phyloP scores from a whole-genome alignment of 208 protist genomes.

The Trypanosoma avium region DNA sequence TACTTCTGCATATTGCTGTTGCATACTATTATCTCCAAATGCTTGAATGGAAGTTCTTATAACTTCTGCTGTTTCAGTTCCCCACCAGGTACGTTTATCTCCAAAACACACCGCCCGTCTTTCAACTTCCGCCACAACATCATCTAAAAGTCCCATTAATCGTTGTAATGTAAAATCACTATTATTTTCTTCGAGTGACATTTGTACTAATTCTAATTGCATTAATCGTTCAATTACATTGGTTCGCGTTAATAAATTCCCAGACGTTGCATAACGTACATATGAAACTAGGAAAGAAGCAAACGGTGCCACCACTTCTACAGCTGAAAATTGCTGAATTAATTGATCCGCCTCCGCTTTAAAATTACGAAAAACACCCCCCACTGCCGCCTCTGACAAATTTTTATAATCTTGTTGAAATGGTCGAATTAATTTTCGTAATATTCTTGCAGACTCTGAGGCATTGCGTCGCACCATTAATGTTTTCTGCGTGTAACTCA shows the following conservation, averaged over 20 bases:
- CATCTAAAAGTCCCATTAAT: constrained; percentile 75
- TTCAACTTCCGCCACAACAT: constrained; percentile 63
- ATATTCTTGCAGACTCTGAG: constrained; percentile 51
- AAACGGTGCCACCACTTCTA: constrained; percentile 82
- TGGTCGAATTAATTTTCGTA: constrained; percentile 67
- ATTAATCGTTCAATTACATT: constrained; percentile 67
- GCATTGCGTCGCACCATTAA: constrained; percentile 79
- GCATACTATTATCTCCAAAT: constrained; percentile 48
- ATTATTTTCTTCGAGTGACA: constrained; percentile 62
- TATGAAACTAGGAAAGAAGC: constrained; percentile 71
- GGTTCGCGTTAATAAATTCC: constrained; percentile 62
- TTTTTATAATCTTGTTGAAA: constrained; percentile 84
- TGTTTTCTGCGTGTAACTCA: constrained; percentile 77
- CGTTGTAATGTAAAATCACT: constrained; percentile 46
- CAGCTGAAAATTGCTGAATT: constrained; percentile 43
- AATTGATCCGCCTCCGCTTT: constrained; percentile 69
- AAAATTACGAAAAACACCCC: constrained; percentile 77
- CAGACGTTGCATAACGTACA: constrained; percentile 57
- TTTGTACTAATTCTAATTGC: constrained; percentile 60
- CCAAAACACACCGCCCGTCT: constrained; percentile 40
- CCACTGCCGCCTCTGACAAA: constrained; percentile 53
- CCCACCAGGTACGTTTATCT: constrained; percentile 41
- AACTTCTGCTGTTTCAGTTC: constrained; percentile 56
- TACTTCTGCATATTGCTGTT: constrained; percentile 22
- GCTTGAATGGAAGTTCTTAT: constrained; percentile 44